Evolutionary conservation across 140 eudicot species (phyloP), one percentile per base, ranked within the genome.

Genomic region (Stevia rebaudiana): DNA sequence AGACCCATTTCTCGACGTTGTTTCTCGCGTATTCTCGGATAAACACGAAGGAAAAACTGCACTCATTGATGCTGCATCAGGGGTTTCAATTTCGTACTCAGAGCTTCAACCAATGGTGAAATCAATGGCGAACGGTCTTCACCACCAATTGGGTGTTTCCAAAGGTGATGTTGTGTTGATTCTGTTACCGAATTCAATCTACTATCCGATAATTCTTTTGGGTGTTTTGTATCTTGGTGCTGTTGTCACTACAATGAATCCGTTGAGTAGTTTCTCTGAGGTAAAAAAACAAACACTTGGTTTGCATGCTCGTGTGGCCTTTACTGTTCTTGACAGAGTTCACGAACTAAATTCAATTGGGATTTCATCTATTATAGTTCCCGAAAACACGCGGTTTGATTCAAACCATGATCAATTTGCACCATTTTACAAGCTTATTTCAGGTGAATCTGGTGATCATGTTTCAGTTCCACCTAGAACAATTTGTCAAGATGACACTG

Each of bases 111-210:
- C 74, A 9, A 50, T 86, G 69, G 83, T 94, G 0, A 71, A 74
- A 72, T 83, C 94, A 9, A 35, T 85, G 78, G 95, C 99, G 4
- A 46, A 64, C 71, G 95, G 95, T 2, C 81, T 94, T 3, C 80
- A 79, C 68, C 67, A 54, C 13, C 42, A 73, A 12, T 47, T 82
- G 82, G 94, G 95, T 11, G 78, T 94, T 63, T 51, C 74, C 11
- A 68, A 87, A 74, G 96, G 96, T 70, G 96, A 91, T 59, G 89
- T 84, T 0, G 86, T 83, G 56, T 71, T 91, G 73, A 79, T 87
- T 40, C 66, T 84, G 1, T 57, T 81, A 28, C 95, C 96, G 0
- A 91, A 88, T 77, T 85, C 94, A 1, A 66, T 94, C 12, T 83
- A 75, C 54, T 85, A 76, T 43, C 97, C 99, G 0, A 28, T 87